Base-by-base conservation (phyloP, 2,329 filamentous ascomycete genomes). In the Lachnellula occidentalis region DNA sequence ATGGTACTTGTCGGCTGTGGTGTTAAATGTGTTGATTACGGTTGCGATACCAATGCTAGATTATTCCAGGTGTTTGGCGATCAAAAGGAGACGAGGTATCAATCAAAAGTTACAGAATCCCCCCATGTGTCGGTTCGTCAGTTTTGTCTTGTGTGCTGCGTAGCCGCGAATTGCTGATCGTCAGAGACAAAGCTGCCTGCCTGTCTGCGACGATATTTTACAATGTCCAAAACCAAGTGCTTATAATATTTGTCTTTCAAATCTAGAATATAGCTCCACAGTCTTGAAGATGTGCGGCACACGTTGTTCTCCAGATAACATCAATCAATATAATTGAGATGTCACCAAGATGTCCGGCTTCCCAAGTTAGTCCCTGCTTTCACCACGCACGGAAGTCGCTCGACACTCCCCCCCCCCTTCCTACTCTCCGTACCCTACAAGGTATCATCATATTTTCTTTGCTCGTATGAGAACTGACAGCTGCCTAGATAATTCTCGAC, bases 1-100 rank as follows among this genome's bases (percentile, higher is more conserved):
- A 99, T 76, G 92, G 92, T 42, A 95, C 88, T 14, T 89, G 90
- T 73, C 85, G 92, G 66, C 73, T 99, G 69, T 99, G 92, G 92
- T 31, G 27, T 31, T 31, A 31, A 9, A 31, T 31, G 27, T 31
- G 27, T 31, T 31, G 27, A 12, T 31, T 31, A 31, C 27, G 21
- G 17, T 88, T 85, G 69, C 87, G 58, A 68, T 61, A 58, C 59
- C 55, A 54, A 53, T 50, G 27, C 21, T 49, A 55, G 41, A 37
- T 48, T 43, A 48, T 63, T 58, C 56, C 59, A 58, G 59, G 59
- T 58, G 60, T 60, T 55, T 58, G 37, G 57, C 57, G 54, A 24
- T 61, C 45, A 53, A 51, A 56, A 41, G 37, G 27, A 31, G 27
- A 31, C 27, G 17, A n/a, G 22, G 51, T 49, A 43, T 58, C 34